phyloP scores from a whole-genome alignment of 345 rosid species.

The Excoecaria cochinchinensis region DNA sequence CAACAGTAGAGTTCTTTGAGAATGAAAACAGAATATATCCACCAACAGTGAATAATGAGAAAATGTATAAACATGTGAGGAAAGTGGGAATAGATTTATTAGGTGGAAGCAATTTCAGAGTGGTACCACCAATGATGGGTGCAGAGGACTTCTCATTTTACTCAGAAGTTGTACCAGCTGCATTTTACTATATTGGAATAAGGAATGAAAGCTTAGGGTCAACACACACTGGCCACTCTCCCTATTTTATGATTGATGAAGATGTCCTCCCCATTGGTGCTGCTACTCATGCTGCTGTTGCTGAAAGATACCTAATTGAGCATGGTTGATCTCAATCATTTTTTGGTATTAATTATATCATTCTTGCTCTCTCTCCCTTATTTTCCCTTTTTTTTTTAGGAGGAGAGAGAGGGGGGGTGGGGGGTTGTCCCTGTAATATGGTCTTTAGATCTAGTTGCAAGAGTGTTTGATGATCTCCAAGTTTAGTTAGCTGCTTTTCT shows the following conservation, averaged over 20 bases:
- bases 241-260: slow-evolving; percentile 83
- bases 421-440: neutral
- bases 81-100: slow-evolving; percentile 58
- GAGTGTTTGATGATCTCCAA: neutral
- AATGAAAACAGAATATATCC: slow-evolving; percentile 62
- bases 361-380: too few species aligned
- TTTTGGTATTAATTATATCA: too few species aligned
- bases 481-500: neutral
- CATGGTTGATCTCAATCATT: neutral
- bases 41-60: slow-evolving; percentile 60
- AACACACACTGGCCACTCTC: slow-evolving; percentile 68
- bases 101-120: slow-evolving; percentile 52
- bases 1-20: slow-evolving; percentile 70
- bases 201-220: slow-evolving; percentile 76
- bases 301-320: slow-evolving; percentile 65
- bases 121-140: slow-evolving; percentile 81
- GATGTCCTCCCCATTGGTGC: slow-evolving; percentile 81
- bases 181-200: slow-evolving; percentile 80
- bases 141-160: slow-evolving; percentile 92
- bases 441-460: neutral
- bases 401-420: neutral
- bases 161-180: slow-evolving; percentile 62
- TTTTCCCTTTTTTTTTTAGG: neutral
- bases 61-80: slow-evolving; percentile 68
- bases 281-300: slow-evolving; percentile 71